Base-by-base conservation (phyloP, 768 basidiomycete species). In the Kwoniella europaea region DNA sequence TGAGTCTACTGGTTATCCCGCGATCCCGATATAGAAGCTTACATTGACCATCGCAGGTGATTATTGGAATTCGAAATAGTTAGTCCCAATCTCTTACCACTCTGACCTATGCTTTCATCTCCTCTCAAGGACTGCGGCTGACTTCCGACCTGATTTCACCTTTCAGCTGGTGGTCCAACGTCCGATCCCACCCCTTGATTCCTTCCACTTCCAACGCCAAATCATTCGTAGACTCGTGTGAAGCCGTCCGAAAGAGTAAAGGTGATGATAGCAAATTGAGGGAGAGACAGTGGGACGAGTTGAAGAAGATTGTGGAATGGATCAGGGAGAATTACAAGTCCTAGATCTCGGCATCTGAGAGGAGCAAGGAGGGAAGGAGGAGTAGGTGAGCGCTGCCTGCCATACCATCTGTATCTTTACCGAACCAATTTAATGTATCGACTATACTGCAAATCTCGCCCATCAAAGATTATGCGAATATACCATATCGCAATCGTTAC, bases 11-110 rank as follows among this genome's bases (percentile, higher is more conserved):
- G n/a, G 12, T 54, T 10, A 63, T 52, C 29, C 35, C 5, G 27
- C 16, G 18, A 53, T 50, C 13, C 16, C 55, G 41, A 20, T 6
- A 20, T 16, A 15, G 20, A 15, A 12, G 12, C 57, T 24, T 16
- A 10, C 27, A 16, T 12, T n/a, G 10, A 12, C 13, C 56, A 24
- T 56, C 44, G 3, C 59, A 80, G 79, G 77, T 20, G 82, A 82
- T 64, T 82, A 81, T 69, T 79, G 80, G 80, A 82, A 82, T 67
- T 81, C 78, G 35, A 82, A 82, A 64, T 82, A 81, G 80, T 78
- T 27, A 60, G 78, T 74, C 24, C 24, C 60, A 50, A 2, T 42
- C 71, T 63, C 50, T 46, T 12, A 7, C 56, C 63, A 10, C 42
- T 22, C 63, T 55, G 13, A 16, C 35, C 20, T 29, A 59, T 46